These are phyloP conservation scores for Sphagnum tenellum DNA, from an alignment of 225 moss, liverwort and hornwort species.

Conservation along the genomic window DNA sequence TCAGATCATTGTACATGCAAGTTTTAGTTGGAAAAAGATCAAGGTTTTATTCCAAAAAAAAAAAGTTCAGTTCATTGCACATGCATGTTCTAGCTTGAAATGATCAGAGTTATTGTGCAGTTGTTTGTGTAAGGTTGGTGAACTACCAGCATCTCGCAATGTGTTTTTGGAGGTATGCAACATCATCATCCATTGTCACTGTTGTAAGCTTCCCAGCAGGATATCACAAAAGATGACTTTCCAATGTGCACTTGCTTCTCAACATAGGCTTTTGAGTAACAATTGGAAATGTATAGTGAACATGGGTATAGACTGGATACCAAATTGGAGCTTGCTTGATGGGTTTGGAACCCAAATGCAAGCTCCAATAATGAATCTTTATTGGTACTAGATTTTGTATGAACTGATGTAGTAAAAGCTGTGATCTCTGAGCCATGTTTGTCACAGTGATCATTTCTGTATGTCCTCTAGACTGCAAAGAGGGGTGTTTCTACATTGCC, in stretches of 20 bases:
- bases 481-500: slow-evolving; percentile 88
- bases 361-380: background rate
- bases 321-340: background rate
- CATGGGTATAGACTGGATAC: too few relatives aligned
- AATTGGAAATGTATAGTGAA: background rate
- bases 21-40: too few relatives aligned
- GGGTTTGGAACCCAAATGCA: background rate
- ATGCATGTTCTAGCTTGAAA: too few relatives aligned
- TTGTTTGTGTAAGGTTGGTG: slow-evolving; percentile 58
- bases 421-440: background rate
- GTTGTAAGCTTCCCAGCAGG: too few relatives aligned
- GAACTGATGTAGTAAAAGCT: too few relatives aligned
- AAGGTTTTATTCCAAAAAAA: too few relatives aligned
- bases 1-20: too few relatives aligned
- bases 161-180: slow-evolving; percentile 64
- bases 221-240: too few relatives aligned
- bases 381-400: background rate
- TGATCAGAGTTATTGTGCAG: too few relatives aligned
- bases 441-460: background rate
- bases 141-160: slow-evolving; percentile 77
- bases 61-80: too few relatives aligned
- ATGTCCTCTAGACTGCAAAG: slow-evolving; percentile 52
- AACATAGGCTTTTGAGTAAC: background rate
- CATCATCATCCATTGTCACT: background rate
- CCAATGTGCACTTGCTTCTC: background rate